Base-by-base conservation (phyloP, 495 filamentous ascomycete species). In the Chaetomium tenue region DNA sequence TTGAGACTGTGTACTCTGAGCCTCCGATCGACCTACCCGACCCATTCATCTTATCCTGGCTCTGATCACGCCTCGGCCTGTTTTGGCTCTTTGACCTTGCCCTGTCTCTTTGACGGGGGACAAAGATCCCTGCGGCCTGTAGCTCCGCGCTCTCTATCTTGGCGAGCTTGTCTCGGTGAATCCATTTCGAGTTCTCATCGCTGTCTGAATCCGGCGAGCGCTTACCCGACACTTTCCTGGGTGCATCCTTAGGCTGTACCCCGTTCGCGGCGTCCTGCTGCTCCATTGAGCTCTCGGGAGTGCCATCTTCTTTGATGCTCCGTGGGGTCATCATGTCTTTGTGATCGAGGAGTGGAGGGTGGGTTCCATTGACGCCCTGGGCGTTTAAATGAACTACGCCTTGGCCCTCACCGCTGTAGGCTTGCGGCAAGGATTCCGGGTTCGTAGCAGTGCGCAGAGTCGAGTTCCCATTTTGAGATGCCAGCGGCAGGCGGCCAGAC, bases 101-200 rank as follows among this genome's bases (percentile, higher is more conserved):
- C 23, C 72, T 68, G 39, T 73, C 73, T 52, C 88, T 83, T 53
- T 86, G 81, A 44, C 84, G 86, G 13, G 88, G 85, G 26, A 92
- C 79, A 42, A 86, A 77, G 63, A 93, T 86, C 9, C 91, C 92
- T 4, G 92, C 92, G 71, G 91, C 91, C 69, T 95, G 91, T 66
- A 97, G 80, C 74, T 98, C 94, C 75, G 91, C 84, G 70, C 83
- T 97, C 79, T 98, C 94, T 68, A 98, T 98, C 72, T 86, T 84
- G 39, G 91, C 93, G 53, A 98, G 77, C 76, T 98, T 98, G 76
- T 98, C 94, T 25, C 94, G 84, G 73, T 98, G 93, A 63, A 98
- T 98, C 94, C 94, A 98, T 73, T 88, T 86, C 54, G 88, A 88
- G 66, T 82, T 80, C 46, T 90, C 87, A 33, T 81, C 78, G 51